Percentiles rank a stretch among this genome's conserved stretches.
phyloP scores from a whole-genome alignment of 768 basidiomycete genomes.

The Leccinum uliginosum region DNA sequence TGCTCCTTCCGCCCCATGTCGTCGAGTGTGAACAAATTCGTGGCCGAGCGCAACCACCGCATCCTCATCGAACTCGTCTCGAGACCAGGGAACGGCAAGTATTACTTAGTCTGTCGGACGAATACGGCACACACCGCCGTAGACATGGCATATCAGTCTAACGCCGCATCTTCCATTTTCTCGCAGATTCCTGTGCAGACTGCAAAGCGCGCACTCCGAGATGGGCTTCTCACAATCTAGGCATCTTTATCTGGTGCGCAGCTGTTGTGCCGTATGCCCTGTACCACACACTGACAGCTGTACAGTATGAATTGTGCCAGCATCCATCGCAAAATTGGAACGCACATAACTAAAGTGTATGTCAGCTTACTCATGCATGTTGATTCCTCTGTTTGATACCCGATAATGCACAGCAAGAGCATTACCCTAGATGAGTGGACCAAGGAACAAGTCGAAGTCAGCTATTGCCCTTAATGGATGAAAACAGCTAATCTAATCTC shows the following conservation, averaged over 20 bases:
- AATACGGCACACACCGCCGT: not conserved
- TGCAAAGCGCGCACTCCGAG: conserved; percentile 83
- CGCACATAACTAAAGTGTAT: conserved; percentile 91
- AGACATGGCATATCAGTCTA: not conserved
- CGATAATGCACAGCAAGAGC: conserved; percentile 62
- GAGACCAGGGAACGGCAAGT: conserved; percentile 75
- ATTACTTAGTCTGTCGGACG: conserved; percentile 17
- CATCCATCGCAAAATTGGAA: conserved; percentile 92
- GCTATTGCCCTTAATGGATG: conserved; percentile 20
- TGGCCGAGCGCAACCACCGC: conserved; percentile 62
- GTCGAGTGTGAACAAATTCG: conserved; percentile 48
- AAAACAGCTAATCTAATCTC: conserved; percentile 10
- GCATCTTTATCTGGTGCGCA: conserved; percentile 80
- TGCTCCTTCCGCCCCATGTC: conserved; percentile 22
- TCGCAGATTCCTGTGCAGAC: conserved; percentile 82
- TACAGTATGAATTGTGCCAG: conserved; percentile 81
- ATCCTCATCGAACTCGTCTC: conserved; percentile 62
- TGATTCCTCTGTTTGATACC: not conserved
- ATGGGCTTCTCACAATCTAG: conserved; percentile 88
- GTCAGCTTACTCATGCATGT: conserved; percentile 23
- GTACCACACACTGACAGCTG: conserved; percentile 5
- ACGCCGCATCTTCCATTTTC: conserved; percentile 9
- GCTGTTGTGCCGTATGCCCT: not conserved
- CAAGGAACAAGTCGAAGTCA: conserved; percentile 83
- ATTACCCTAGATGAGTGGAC: conserved; percentile 84